phyloP scores from a whole-genome alignment of 306 rosid genomes.

The Begonia loranthoides region DNA sequence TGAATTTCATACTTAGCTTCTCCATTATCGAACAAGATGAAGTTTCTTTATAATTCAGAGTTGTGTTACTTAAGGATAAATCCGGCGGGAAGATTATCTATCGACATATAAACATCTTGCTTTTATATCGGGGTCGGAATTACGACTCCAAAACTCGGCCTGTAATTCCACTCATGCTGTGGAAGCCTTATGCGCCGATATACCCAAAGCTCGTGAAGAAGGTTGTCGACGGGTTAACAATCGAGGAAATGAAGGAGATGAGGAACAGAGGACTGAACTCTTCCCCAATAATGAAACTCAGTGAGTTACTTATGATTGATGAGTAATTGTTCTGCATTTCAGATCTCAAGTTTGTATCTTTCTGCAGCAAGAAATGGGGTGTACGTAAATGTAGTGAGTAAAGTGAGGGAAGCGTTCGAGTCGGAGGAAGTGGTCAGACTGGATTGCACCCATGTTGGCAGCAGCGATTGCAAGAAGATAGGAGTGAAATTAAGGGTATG shows the following conservation, averaged over 20 bases:
- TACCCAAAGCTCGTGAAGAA: conserved; percentile 85
- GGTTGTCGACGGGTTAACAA: conserved; percentile 49
- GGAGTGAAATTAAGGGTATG: conserved; percentile 74
- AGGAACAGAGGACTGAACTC: conserved; percentile 59
- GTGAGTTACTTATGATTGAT: conserved; percentile 31
- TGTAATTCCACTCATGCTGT: conserved; percentile 66
- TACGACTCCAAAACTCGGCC: conserved; percentile 63
- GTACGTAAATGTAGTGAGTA: conserved; percentile 64
- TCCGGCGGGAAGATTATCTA: conserved; percentile 65
- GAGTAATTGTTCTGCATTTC: background rate
- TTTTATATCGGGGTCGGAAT: conserved; percentile 63
- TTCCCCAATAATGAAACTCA: conserved; percentile 57
- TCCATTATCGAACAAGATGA: background rate
- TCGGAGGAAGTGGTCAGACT: conserved; percentile 70
- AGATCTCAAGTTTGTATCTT: conserved; percentile 3
- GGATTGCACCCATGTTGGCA: conserved; percentile 68
- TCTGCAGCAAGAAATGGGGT: conserved; percentile 83
- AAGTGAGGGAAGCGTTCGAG: conserved; percentile 63
- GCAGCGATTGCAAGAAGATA: conserved; percentile 74
- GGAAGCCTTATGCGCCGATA: conserved; percentile 91
- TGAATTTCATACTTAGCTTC: conserved; percentile 2
- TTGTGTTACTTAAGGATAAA: conserved; percentile 54
- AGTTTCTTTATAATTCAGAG: conserved; percentile 1
- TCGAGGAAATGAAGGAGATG: conserved; percentile 60
- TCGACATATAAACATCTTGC: conserved; percentile 50